A percentile compares a stretch with the other conserved stretches of the same genome.
phyloP scores from a whole-genome alignment of 352 stramenopile genomes.

The Phytopythium vexans region DNA sequence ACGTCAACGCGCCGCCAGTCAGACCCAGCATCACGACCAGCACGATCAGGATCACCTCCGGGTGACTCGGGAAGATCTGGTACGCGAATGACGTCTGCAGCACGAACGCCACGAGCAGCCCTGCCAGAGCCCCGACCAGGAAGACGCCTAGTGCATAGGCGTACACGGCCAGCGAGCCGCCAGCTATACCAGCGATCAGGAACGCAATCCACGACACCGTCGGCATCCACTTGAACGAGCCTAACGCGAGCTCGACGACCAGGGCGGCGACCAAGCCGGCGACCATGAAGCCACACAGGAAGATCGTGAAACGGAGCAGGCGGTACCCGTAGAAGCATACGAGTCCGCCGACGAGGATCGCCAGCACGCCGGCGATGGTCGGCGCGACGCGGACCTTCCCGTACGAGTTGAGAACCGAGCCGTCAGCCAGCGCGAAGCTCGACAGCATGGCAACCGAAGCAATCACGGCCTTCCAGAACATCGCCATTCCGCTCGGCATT shows the following conservation, averaged over 20 bases:
- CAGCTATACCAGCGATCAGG: slow-evolving; percentile 24
- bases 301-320: slow-evolving; percentile 37
- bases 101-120: slow-evolving; percentile 23
- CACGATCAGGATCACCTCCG: slow-evolving; percentile 37
- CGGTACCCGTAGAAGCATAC: slow-evolving; percentile 54
- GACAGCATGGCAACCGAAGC: neutral
- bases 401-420: slow-evolving; percentile 6
- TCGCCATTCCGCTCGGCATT: neutral
- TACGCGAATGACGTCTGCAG: slow-evolving; percentile 31
- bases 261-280: slow-evolving; percentile 38
- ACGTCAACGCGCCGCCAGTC: slow-evolving; percentile 40
- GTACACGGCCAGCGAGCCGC: slow-evolving; percentile 38
- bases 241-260: slow-evolving; percentile 39
- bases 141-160: slow-evolving; percentile 53
- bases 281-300: slow-evolving; percentile 54
- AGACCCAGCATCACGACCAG: slow-evolving; percentile 37
- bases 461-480: too few relatives aligned
- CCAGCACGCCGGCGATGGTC: slow-evolving; percentile 40
- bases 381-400: slow-evolving; percentile 32
- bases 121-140: slow-evolving; percentile 31
- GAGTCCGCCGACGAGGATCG: slow-evolving; percentile 38
- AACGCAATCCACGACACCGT: slow-evolving; percentile 53
- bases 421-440: neutral
- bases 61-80: slow-evolving; percentile 37
- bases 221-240: slow-evolving; percentile 35